A percentile compares a stretch with the other conserved stretches of the same genome.
phyloP scores from a whole-genome alignment of 169 alveolate genomes.

The Cryptosporidium sp. region DNA sequence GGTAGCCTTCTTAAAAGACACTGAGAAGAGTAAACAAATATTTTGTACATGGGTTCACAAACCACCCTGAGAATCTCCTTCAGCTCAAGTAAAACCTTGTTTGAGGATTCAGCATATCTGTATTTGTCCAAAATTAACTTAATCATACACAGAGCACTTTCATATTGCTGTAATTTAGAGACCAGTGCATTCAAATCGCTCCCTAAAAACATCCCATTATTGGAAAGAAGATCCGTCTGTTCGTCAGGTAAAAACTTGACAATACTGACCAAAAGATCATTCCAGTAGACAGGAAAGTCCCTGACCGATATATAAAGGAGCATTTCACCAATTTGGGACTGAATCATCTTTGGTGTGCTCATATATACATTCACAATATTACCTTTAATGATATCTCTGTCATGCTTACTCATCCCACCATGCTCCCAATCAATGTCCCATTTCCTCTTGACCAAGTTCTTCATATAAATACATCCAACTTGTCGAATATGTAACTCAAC shows the following conservation, averaged over 20 bases:
- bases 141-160: slow-evolving; percentile 36
- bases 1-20: slow-evolving; percentile 29
- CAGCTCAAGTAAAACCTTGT: slow-evolving; percentile 42
- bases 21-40: slow-evolving; percentile 64
- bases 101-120: slow-evolving; percentile 70
- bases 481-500: slow-evolving; percentile 64
- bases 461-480: slow-evolving; percentile 58
- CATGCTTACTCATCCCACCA: slow-evolving; percentile 50
- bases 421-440: slow-evolving; percentile 73
- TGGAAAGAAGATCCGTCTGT: slow-evolving; percentile 1
- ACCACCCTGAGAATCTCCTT: slow-evolving; percentile 43
- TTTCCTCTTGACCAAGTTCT: slow-evolving; percentile 48
- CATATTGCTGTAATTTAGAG: slow-evolving; percentile 23
- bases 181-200: slow-evolving; percentile 11
- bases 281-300: slow-evolving; percentile 65
- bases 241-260: slow-evolving; percentile 58
- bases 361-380: slow-evolving; percentile 59
- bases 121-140: slow-evolving; percentile 54
- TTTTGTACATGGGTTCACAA: slow-evolving; percentile 64
- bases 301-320: slow-evolving; percentile 54
- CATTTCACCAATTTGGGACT: slow-evolving; percentile 66
- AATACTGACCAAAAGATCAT: slow-evolving; percentile 18
- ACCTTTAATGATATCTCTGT: slow-evolving; percentile 44
- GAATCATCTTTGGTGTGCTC: slow-evolving; percentile 46
- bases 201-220: slow-evolving; percentile 29